These are phyloP conservation scores for Sporobolomyces pararoseus DNA, from an alignment of 768 basidiomycete species.

Conservation along the genomic window DNA sequence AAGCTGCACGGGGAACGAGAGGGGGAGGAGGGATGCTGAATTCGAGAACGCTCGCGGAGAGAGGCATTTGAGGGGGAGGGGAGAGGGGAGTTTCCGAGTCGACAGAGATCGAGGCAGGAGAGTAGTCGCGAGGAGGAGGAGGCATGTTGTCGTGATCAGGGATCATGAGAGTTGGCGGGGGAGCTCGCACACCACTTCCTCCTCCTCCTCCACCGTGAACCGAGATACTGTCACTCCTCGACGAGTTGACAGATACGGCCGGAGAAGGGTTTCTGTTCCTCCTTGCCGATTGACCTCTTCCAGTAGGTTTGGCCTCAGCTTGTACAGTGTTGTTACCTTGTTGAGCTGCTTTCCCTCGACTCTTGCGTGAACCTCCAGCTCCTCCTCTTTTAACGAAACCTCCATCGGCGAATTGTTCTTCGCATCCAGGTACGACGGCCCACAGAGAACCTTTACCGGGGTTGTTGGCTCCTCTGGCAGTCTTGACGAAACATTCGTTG, in stretches of 20 bases:
- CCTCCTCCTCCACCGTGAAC: neutral
- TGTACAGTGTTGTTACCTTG: neutral
- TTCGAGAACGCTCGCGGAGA: constrained; percentile 15
- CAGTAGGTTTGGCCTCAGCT: neutral
- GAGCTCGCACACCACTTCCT: neutral
- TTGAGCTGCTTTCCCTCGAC: neutral
- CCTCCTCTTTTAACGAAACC: constrained; percentile 54
- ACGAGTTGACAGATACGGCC: neutral
- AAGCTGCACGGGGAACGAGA: constrained; percentile 10
- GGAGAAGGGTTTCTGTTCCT: neutral
- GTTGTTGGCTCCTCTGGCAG: constrained; percentile 59
- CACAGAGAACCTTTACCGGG: constrained; percentile 73
- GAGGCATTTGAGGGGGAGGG: neutral
- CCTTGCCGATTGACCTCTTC: neutral
- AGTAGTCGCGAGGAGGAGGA: neutral
- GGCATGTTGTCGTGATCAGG: neutral
- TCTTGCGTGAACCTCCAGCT: neutral
- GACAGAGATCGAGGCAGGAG: constrained; percentile 17
- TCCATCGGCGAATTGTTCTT: constrained; percentile 76
- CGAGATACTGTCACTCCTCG: constrained; percentile 10
- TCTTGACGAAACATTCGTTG: constrained; percentile 82
- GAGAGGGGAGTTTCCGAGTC: constrained; percentile 7
- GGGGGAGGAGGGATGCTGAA: constrained; percentile 12
- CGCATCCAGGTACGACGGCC: constrained; percentile 78
- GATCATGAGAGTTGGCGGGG: neutral